A percentile compares a stretch with the other conserved stretches of the same genome.
phyloP scores from a whole-genome alignment of 768 basidiomycete species.

The Lenzites betulinus region DNA sequence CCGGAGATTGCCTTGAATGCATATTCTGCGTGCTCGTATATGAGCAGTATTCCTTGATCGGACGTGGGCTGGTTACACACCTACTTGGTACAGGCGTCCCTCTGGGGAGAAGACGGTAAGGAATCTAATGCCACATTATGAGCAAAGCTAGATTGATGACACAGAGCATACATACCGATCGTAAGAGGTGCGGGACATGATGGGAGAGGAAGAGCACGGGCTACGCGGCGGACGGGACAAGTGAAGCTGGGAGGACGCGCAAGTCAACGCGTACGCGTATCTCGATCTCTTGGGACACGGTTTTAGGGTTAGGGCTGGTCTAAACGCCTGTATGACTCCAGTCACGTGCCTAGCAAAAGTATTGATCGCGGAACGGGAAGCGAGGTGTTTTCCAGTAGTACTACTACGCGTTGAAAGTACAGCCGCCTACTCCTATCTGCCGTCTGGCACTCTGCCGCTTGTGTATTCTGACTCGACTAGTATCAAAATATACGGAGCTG shows the following conservation, averaged over 20 bases:
- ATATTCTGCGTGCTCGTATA: constrained; percentile 64
- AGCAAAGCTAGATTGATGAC: neutral
- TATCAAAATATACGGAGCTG: no score
- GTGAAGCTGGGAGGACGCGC: constrained; percentile 59
- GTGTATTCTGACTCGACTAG: no score
- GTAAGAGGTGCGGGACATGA: constrained; percentile 94
- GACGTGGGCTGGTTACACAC: constrained; percentile 45
- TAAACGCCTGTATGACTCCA: neutral
- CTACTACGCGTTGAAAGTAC: no score
- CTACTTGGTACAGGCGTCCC: constrained; percentile 98
- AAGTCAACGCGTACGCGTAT: constrained; percentile 41
- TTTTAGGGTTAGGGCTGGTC: neutral
- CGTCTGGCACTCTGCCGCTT: no score
- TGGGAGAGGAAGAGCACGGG: constrained; percentile 27
- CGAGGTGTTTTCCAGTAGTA: no score
- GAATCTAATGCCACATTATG: constrained; percentile 53
- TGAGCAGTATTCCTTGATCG: neutral
- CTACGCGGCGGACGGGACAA: neutral
- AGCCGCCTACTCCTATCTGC: no score
- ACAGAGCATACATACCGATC: constrained; percentile 58
- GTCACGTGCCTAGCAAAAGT: constrained; percentile 11
- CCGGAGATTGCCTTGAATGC: constrained; percentile 99
- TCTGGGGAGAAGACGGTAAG: constrained; percentile 97
- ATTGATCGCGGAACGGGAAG: neutral
- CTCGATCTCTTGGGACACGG: constrained; percentile 14